Evolutionary conservation across 495 filamentous ascomycete species (phyloP).

Genomic region (Glarea lozoyensis): DNA sequence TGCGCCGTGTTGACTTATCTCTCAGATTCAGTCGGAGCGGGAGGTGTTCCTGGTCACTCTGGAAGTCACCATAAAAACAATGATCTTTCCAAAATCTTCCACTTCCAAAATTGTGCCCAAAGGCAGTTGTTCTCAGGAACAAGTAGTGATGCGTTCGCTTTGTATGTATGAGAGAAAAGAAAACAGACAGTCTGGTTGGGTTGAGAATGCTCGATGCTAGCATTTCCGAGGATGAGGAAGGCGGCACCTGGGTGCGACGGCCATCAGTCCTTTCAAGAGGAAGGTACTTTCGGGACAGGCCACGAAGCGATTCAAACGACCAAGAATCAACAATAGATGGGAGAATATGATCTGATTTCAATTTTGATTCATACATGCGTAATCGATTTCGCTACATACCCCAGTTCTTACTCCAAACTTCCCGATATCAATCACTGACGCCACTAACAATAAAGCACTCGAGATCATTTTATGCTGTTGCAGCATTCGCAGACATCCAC

Average conservation of each 20-base stretch:
- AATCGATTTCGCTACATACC: neutral
- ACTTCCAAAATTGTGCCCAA: constrained; percentile 4
- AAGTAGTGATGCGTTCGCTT: constrained; percentile 7
- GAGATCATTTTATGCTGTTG: no score
- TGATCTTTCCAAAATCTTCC: neutral
- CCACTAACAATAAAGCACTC: no score
- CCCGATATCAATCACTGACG: no score
- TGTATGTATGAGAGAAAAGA: neutral
- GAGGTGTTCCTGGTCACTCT: neutral
- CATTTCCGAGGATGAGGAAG: neutral
- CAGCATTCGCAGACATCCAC: constrained; percentile 17
- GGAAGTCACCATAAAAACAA: neutral
- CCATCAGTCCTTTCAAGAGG: no score
- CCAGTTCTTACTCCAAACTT: no score
- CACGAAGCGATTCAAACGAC: no score
- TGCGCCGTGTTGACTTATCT: neutral
- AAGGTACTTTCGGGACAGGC: no score
- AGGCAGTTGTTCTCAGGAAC: neutral
- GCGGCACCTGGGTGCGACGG: no score
- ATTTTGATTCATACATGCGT: no score
- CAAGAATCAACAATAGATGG: no score
- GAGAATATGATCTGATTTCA: no score
- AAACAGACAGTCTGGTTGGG: neutral
- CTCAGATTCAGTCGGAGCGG: neutral
- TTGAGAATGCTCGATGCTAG: neutral